Base-by-base conservation (phyloP, 2,329 filamentous ascomycete species). In the Hansfordia pulvinata region DNA sequence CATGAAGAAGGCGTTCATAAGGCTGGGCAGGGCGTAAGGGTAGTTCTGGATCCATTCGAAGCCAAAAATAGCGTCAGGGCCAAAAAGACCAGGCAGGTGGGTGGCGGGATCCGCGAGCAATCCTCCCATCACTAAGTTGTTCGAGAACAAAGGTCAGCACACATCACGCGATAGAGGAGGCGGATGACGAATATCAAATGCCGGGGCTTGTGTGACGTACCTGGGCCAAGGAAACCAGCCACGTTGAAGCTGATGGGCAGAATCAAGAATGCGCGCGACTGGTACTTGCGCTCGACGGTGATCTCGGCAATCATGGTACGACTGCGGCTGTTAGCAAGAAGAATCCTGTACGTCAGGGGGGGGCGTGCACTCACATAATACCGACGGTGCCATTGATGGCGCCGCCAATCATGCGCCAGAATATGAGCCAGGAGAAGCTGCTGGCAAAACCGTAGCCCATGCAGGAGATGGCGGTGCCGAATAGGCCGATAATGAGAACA, bases 401-500 rank as follows among this genome's bases (percentile, higher is more conserved):
- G 15, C 80, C 80, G 1, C 76, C 78, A 19, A 80, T 43, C 8
- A 60, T 64, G 5, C 80, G 58, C 56, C 78, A 85, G 23, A 72
- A 59, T 1, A 76, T 64, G 0, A 77, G 77, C 44, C 61, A 56
- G 10, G 54, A 56, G 41, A 84, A 83, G 4, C 60, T 74, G 16
- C 57, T 64, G 4, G 75, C 72, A 42, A 85, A 84, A 0, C 77
- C 79, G 42, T 83, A 81, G 0, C 79, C 79, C 10, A 85, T 39
- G 35, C 69, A 74, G 5, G 75, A 76, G 8, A 81, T 46, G 28
- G 68, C 66, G 0, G 77, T 78, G 1, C 79, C 78, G 9, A 74
- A 50, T 19, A 83, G 50, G 0, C 79, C 79, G 26, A 83, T 62
- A 12, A 82, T 53, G n/a, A 85, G 60, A 10, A 82, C 76, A 30